These are phyloP conservation scores for Coriolopsis trogii DNA, from an alignment of 1,284 basidiomycete species.

Conservation along the genomic window DNA sequence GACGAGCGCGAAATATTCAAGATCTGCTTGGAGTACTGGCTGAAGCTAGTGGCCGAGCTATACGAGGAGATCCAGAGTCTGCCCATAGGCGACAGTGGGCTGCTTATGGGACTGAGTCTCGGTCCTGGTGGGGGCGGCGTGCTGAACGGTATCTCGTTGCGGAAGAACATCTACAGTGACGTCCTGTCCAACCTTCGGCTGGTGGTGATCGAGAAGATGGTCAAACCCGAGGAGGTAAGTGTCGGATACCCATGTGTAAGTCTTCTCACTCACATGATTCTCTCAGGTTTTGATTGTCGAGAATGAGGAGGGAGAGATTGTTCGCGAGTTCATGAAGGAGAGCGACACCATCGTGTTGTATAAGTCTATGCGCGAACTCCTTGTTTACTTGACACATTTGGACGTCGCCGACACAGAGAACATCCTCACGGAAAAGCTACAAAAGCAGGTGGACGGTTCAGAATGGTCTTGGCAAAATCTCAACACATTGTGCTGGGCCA, in stretches of 20 bases:
- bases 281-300: slow-evolving; percentile 93
- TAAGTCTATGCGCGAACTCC: slow-evolving; percentile 98
- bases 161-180: slow-evolving; percentile 95
- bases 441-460: slow-evolving; percentile 95
- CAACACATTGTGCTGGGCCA: slow-evolving; percentile 99
- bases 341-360: slow-evolving; percentile 98
- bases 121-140: slow-evolving; percentile 69
- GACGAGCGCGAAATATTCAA: slow-evolving; percentile 99
- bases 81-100: slow-evolving; percentile 91
- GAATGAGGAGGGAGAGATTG: slow-evolving; percentile 99
- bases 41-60: slow-evolving; percentile 97
- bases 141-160: slow-evolving; percentile 76
- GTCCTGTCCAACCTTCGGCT: slow-evolving; percentile 94
- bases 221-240: slow-evolving; percentile 97
- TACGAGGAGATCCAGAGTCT: slow-evolving; percentile 96
- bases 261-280: background rate
- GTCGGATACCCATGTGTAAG: background rate
- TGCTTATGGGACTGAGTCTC: slow-evolving; percentile 92
- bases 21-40: slow-evolving; percentile 99
- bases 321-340: slow-evolving; percentile 99
- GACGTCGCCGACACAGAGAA: slow-evolving; percentile 97
- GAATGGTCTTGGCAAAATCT: slow-evolving; percentile 99
- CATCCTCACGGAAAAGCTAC: slow-evolving; percentile 95
- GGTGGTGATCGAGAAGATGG: slow-evolving; percentile 99
- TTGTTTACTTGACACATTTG: slow-evolving; percentile 96